phyloP scores from a whole-genome alignment of 148 eudicot genomes.

The Euryodendron excelsum region DNA sequence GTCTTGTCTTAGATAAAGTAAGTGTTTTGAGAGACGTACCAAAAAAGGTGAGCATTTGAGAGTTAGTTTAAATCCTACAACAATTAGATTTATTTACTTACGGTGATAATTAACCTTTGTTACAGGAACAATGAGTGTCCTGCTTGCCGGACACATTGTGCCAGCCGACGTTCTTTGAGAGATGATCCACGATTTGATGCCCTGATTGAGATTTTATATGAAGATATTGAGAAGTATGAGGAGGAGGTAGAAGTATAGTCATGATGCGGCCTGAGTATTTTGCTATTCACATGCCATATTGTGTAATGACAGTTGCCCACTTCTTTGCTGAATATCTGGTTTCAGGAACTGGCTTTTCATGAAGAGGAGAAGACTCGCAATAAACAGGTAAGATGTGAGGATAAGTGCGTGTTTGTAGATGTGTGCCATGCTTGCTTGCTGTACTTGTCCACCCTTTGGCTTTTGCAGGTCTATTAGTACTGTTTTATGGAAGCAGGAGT shows the following conservation, averaged over 20 bases:
- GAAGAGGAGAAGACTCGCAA: conserved; percentile 27
- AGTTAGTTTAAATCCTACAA: conserved; percentile 14
- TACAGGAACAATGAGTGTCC: conserved; percentile 57
- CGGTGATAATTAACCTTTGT: conserved; percentile 5
- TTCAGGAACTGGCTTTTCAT: conserved; percentile 46
- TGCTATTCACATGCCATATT: neutral
- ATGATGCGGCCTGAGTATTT: conserved; percentile 3
- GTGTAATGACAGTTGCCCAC: neutral
- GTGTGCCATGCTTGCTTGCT: neutral
- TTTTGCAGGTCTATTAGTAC: neutral
- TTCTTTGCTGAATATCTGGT: conserved; percentile 11
- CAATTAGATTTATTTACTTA: neutral
- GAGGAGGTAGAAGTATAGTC: conserved; percentile 53
- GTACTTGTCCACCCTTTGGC: neutral
- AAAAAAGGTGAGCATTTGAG: conserved; percentile 12
- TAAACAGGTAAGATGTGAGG: conserved; percentile 12
- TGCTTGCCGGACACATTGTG: conserved; percentile 61
- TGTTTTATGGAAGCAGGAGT: neutral
- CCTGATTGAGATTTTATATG: conserved; percentile 41
- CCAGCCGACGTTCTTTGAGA: conserved; percentile 59
- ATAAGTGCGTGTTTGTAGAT: neutral
- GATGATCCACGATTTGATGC: conserved; percentile 54
- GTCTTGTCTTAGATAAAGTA: neutral
- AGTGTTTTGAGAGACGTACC: too few relatives aligned
- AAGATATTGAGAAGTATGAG: conserved; percentile 50